Base-by-base conservation (phyloP, 345 rosid species). In the Noccaea bulbosa region DNA sequence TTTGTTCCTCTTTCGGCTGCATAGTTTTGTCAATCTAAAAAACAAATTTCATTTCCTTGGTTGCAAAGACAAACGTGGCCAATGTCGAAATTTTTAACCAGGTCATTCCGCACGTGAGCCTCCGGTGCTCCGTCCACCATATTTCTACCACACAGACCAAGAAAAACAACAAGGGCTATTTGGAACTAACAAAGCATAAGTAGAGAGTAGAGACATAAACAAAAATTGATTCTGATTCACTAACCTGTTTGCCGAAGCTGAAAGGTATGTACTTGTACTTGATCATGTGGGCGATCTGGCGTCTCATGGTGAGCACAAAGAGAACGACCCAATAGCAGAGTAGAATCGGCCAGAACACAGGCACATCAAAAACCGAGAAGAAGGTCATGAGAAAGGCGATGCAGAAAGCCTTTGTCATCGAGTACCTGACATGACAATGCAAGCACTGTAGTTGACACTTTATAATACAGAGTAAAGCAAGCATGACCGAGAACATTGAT, bases 321-420 rank as follows among this genome's bases (percentile, higher is more conserved):
- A 87, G 85, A 68, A 83, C 86, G 30, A 85, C 52, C 96, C 90
- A 89, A 61, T 84, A 89, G 66, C 80, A 83, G 11, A 87, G 79
- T 54, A 89, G 55, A 64, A 87, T 80, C n/a, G 92, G 92, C 96
- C 96, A 87, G 63, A 89, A 85, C 15, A 89, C 92, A 14, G 92
- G 96, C 4, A 89, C 86, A 64, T 87, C 96, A 73, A 89, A 83
- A 20, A 87, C 62, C 16, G 90, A 81, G 81, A 87, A 82, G 85
- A 87, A 85, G 8, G 92, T 89, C 89, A 89, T 78, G 15, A 83
- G 17, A 64, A 89, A 84, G 5, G 92, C 88, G 11, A 89, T 67
- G 65, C 82, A 76, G 75, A 85, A 83, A 11, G 92, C 92, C 74
- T 84, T 87, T 1, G 96, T 87, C 68, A 85, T 81, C 38, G 96